Conservation (phyloP, 2,329 filamentous ascomycete genomes). For the Scopulariopsis brevicaulis region DNA sequence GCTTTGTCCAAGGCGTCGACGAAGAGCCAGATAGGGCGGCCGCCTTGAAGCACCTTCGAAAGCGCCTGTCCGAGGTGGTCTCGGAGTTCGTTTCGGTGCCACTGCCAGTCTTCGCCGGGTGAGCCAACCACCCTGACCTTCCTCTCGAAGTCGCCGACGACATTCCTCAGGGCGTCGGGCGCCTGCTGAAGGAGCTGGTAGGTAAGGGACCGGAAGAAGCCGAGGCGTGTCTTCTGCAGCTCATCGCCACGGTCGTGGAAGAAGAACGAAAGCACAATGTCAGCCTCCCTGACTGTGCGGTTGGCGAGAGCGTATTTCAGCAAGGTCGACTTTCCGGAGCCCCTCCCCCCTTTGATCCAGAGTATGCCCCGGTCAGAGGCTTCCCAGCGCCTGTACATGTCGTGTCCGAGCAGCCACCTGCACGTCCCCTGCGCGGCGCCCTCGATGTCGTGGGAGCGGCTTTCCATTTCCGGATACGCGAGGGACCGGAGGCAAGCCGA, state of each 20-base stretch:
- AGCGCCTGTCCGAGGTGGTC: constrained; percentile 11
- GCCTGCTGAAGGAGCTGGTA: constrained; percentile 18
- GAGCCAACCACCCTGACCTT: constrained; percentile 3
- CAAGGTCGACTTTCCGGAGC: neutral
- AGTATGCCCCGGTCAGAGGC: neutral
- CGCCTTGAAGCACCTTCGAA: constrained; percentile 9
- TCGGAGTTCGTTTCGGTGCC: constrained; percentile 13
- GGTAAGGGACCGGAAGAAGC: constrained; percentile 22
- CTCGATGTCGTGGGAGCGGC: too few species aligned
- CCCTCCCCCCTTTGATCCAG: neutral
- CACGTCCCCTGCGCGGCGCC: neutral
- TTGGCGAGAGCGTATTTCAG: constrained; percentile 20
- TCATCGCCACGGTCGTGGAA: constrained; percentile 19
- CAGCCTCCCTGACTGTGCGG: constrained; percentile 2
- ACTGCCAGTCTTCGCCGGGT: constrained; percentile 13
- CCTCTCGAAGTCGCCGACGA: constrained; percentile 10
- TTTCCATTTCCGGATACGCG: constrained; percentile 16
- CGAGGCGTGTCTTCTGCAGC: constrained; percentile 18
- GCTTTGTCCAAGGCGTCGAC: constrained; percentile 24
- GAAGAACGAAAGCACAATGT: constrained; percentile 20
- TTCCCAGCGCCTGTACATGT: constrained; percentile 10
- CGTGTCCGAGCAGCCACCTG: neutral
- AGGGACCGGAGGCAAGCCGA: too few species aligned
- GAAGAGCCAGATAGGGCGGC: constrained; percentile 14
- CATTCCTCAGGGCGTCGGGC: constrained; percentile 9